Percentiles rank a stretch among this genome's conserved stretches.
These are phyloP conservation scores for Dioszegia crocea DNA, from an alignment of 768 basidiomycete species.

Conservation along the genomic window DNA sequence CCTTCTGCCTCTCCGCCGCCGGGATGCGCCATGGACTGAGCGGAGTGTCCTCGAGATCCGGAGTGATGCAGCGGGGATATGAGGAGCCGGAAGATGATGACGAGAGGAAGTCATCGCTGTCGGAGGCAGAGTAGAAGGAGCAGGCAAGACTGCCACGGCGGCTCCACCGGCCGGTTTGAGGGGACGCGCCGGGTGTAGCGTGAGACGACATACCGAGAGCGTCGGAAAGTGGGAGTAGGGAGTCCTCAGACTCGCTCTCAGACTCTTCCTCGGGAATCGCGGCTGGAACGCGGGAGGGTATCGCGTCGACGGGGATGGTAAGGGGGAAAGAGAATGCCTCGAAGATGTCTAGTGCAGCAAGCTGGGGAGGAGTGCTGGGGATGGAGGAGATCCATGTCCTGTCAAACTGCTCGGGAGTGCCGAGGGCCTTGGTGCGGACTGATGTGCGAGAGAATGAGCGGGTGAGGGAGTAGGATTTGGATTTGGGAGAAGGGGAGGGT, in stretches of 20 bases:
- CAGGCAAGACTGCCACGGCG: too few species aligned
- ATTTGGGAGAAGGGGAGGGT: background rate
- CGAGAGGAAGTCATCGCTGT: too few species aligned
- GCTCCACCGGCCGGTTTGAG: too few species aligned
- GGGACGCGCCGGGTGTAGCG: too few species aligned
- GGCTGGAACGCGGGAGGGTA: too few species aligned
- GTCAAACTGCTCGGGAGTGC: background rate
- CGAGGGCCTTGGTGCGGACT: background rate
- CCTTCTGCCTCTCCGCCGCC: background rate
- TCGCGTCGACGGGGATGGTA: too few species aligned
- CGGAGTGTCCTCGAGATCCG: background rate
- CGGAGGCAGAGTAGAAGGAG: too few species aligned
- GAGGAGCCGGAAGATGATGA: background rate
- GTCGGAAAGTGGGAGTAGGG: background rate
- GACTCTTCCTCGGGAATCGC: background rate
- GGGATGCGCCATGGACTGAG: background rate
- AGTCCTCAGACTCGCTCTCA: background rate
- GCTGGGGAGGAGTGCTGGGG: background rate
- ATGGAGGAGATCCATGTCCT: background rate
- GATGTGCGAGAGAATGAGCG: background rate
- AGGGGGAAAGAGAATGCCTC: background rate
- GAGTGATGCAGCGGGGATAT: too few species aligned
- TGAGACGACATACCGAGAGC: too few species aligned
- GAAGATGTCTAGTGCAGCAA: background rate
- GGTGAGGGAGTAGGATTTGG: background rate